Evolutionary conservation across 2,329 filamentous ascomycete genomes (phyloP).

Genomic region (Elsinoe fawcettii): DNA sequence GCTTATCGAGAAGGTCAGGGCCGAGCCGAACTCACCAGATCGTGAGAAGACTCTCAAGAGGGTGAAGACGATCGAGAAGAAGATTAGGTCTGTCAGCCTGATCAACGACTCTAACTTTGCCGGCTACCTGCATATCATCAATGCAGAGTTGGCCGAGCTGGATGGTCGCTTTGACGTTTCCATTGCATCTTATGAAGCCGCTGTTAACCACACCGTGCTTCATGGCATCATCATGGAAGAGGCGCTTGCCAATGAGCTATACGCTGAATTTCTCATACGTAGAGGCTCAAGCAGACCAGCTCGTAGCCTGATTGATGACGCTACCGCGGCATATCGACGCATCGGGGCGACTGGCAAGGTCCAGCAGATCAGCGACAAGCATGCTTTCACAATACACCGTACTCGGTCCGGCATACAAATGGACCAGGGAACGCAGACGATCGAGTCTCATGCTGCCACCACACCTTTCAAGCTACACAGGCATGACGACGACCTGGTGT

Average conservation of each 20-base stretch:
- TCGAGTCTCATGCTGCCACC: conserved; percentile 48
- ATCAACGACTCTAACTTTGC: conserved; percentile 65
- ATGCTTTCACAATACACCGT: conserved; percentile 58
- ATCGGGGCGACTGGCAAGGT: conserved; percentile 63
- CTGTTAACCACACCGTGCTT: conserved; percentile 59
- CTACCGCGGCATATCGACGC: conserved; percentile 59
- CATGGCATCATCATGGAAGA: conserved; percentile 63
- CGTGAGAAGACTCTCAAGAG: conserved; percentile 45
- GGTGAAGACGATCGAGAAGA: conserved; percentile 49
- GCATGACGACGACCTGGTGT: conserved; percentile 35
- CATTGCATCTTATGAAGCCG: conserved; percentile 59
- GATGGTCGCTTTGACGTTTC: conserved; percentile 41
- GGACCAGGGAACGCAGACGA: conserved; percentile 63
- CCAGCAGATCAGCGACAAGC: conserved; percentile 58
- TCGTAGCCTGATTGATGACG: conserved; percentile 59
- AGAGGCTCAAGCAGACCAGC: conserved; percentile 60
- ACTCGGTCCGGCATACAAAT: conserved; percentile 52
- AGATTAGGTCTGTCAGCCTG: conserved; percentile 56
- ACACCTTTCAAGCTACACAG: conserved; percentile 37
- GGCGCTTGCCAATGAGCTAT: conserved; percentile 63
- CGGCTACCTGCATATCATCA: conserved; percentile 59
- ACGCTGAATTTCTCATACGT: conserved; percentile 63
- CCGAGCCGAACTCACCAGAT: conserved; percentile 31
- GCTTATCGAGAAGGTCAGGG: conserved; percentile 34
- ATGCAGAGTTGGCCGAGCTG: conserved; percentile 58